These are phyloP conservation scores for Neurospora sp. DNA, from an alignment of 2,329 filamentous ascomycete species.

Conservation along the genomic window DNA sequence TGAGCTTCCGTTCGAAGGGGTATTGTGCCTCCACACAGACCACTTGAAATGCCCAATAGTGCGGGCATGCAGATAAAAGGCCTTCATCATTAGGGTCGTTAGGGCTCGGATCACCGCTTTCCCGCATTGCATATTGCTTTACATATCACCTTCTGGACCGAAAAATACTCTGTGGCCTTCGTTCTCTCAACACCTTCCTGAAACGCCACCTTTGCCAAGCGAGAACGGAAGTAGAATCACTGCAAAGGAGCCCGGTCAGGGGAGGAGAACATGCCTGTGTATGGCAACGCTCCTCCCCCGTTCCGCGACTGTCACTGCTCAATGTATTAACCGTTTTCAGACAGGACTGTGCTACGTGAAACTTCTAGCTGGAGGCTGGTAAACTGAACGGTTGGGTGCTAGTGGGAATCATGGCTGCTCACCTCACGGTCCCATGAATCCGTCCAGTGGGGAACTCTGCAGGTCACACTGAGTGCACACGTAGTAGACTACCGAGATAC, in stretches of 20 bases:
- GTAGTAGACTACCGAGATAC: neutral
- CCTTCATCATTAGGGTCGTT: neutral
- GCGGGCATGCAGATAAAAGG: neutral
- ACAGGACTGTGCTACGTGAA: neutral
- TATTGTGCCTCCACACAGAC: neutral
- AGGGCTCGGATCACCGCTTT: neutral
- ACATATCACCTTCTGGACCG: neutral
- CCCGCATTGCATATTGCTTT: neutral
- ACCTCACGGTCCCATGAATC: no score
- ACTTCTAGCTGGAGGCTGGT: neutral
- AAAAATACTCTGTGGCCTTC: neutral
- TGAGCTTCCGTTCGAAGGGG: no score
- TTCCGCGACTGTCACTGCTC: neutral
- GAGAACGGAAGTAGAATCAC: no score
- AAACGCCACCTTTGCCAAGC: no score
- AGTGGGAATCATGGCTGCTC: no score
- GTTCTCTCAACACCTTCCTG: neutral
- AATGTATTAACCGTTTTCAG: neutral
- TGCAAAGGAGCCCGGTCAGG: no score
- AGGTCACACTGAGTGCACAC: no score
- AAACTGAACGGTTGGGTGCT: no score
- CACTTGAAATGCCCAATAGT: neutral
- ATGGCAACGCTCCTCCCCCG: neutral
- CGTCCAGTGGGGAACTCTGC: no score
- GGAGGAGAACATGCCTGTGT: no score